A percentile compares a stretch with the other conserved stretches of the same genome.
These are phyloP conservation scores for Trichoderma sp. DNA, from an alignment of 2,329 filamentous ascomycete genomes.

Conservation along the genomic window DNA sequence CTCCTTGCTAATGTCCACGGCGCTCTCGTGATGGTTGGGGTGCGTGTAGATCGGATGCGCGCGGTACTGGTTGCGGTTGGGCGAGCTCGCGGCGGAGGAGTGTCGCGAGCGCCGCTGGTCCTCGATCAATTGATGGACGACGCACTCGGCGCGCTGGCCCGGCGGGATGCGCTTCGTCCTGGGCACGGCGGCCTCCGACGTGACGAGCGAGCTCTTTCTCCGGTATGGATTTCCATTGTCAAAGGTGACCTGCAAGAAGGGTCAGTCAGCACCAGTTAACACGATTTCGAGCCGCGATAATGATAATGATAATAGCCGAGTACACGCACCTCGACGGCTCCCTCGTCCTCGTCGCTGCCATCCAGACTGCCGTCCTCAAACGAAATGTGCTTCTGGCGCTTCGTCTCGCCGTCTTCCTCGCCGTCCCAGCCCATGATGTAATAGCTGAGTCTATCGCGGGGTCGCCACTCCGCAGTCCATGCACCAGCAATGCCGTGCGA, in stretches of 20 bases:
- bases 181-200: slow-evolving; percentile 49
- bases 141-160: slow-evolving; percentile 56
- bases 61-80: slow-evolving; percentile 36
- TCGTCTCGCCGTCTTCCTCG: slow-evolving; percentile 24
- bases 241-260: slow-evolving; percentile 57
- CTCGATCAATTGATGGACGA: slow-evolving; percentile 67
- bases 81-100: slow-evolving; percentile 31
- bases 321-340: slow-evolving; percentile 54
- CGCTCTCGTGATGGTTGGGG: slow-evolving; percentile 29
- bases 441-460: slow-evolving; percentile 24
- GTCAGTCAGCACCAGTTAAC: too few relatives aligned
- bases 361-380: slow-evolving; percentile 45
- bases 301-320: too few relatives aligned
- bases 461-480: background rate
- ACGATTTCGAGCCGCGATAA: too few relatives aligned
- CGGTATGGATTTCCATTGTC: slow-evolving; percentile 63
- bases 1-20: slow-evolving; percentile 29
- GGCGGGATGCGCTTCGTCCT: slow-evolving; percentile 33
- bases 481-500: background rate
- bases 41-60: slow-evolving; percentile 38
- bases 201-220: slow-evolving; percentile 66
- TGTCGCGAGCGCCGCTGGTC: slow-evolving; percentile 49
- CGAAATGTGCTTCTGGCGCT: slow-evolving; percentile 14
- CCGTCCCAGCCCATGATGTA: slow-evolving; percentile 28
- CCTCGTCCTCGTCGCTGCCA: slow-evolving; percentile 55